Evolutionary conservation across 805 yeast species (phyloP), one percentile per base, ranked within the genome.

Genomic region (Teunomyces funiuensis): DNA sequence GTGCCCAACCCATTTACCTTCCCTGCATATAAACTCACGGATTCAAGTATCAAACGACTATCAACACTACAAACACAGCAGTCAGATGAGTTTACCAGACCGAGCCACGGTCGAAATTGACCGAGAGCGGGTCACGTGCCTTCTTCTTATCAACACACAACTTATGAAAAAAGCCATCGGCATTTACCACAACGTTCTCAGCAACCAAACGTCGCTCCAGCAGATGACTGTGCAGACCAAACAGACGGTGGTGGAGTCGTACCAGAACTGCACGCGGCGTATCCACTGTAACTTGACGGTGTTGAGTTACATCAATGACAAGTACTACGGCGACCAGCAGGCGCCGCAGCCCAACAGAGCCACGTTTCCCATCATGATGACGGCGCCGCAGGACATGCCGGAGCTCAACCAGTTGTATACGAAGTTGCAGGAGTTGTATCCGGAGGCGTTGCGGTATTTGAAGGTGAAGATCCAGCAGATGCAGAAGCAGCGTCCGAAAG

Each of bases 381-480:
- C 76, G 1, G 73, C 84, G 4, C 83, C 83, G 6, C 70, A 70
- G 3, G 82, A 76, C 33, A 65, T 77, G 61, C 80, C 82, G 0
- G 83, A 77, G 48, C 61, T 79, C 31, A 61, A 62, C 38, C 73
- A 67, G 28, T 65, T 73, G 29, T 79, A 79, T 54, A 63, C 64
- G n/a, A 61, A 66, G 37, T 58, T 74, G 19, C 76, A 73, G 49
- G 73, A 71, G 39, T 52, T 79, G 27, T 79, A 77, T 46, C 82
- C 81, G 0, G 82, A 78, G 44, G 79, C 80, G 1, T 55, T 71
- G n/a, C 73, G 66, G 41, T 64, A 59, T 36, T 53, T 71, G 40
- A 71, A 64, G 45, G 49, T 57, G 57, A 73, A 60, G 61, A 56
- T 69, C 36, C 65, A 63, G 33, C 71, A 66, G 43, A 58, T 68